These are phyloP conservation scores for Neurospora sp. DNA, from an alignment of 495 filamentous ascomycete genomes.

Conservation along the genomic window DNA sequence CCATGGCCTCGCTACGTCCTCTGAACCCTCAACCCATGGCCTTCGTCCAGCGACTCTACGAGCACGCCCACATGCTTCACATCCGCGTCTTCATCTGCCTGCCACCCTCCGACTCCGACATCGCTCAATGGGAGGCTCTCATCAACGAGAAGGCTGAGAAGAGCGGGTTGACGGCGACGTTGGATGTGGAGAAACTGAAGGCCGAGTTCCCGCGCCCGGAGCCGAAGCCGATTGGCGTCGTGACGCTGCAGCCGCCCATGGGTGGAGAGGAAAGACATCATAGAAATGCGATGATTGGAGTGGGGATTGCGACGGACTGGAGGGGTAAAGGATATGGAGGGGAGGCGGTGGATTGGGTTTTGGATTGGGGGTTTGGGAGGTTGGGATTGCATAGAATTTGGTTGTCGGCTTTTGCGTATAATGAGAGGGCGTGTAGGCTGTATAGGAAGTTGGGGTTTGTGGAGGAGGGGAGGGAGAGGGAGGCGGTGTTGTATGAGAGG, in stretches of 20 bases:
- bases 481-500: constrained; percentile 32
- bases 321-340: constrained; percentile 43
- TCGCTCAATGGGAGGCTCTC: not conserved
- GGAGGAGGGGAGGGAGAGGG: constrained; percentile 37
- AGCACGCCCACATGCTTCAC: constrained; percentile 20
- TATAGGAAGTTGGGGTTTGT: constrained; percentile 41
- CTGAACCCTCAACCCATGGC: constrained; percentile 15
- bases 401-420: constrained; percentile 32
- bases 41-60: constrained; percentile 5
- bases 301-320: constrained; percentile 26
- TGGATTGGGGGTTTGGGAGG: constrained; percentile 39
- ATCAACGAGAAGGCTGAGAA: not conserved
- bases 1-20: constrained; percentile 14
- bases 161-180: not conserved
- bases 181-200: not conserved
- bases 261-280: constrained; percentile 24
- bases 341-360: constrained; percentile 42
- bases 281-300: constrained; percentile 31
- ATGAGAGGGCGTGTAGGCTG: constrained; percentile 31
- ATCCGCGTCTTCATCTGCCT: constrained; percentile 34
- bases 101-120: constrained; percentile 1
- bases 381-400: constrained; percentile 38
- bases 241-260: constrained; percentile 21
- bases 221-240: constrained; percentile 11
- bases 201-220: not conserved